phyloP scores from a whole-genome alignment of 106 monocot genomes.

The Ottelia alismoides region DNA sequence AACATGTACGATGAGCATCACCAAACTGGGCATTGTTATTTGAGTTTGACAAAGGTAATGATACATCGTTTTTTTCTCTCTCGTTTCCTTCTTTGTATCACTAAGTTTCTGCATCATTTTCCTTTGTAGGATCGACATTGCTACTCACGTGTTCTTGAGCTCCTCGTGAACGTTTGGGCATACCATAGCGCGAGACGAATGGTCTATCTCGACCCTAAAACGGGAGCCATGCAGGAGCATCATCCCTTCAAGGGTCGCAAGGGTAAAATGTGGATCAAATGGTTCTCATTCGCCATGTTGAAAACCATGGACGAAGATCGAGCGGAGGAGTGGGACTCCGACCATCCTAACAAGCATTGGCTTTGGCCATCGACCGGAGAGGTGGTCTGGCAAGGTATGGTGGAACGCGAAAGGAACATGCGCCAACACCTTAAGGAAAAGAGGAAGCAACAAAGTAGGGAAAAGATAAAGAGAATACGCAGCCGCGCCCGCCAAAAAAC shows the following conservation, averaged over 20 bases:
- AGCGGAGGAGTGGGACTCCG: conserved; percentile 70
- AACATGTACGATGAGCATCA: conserved; percentile 77
- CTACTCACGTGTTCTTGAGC: conserved; percentile 79
- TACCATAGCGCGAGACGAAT: conserved; percentile 89
- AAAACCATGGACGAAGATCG: conserved; percentile 96
- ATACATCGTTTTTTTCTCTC: too few species aligned
- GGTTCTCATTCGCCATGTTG: conserved; percentile 67
- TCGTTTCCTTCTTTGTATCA: too few species aligned
- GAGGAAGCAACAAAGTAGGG: conserved; percentile 52
- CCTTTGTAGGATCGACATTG: conserved; percentile 87
- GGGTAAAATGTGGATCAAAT: conserved; percentile 71
- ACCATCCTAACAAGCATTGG: conserved; percentile 36
- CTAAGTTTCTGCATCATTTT: too few species aligned
- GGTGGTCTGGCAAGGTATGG: conserved; percentile 85
- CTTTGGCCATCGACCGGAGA: conserved; percentile 91
- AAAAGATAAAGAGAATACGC: conserved; percentile 81
- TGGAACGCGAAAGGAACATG: conserved; percentile 63
- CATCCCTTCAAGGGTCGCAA: conserved; percentile 47
- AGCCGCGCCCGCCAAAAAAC: conserved; percentile 70
- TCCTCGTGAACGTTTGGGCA: conserved; percentile 91
- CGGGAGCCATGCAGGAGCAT: conserved; percentile 80
- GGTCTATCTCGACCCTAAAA: conserved; percentile 63
- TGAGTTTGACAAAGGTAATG: conserved; percentile 77
- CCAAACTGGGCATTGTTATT: conserved; percentile 53
- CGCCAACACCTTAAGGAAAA: conserved; percentile 53